A percentile compares a stretch with the other conserved stretches of the same genome.
phyloP scores from a whole-genome alignment of 768 basidiomycete species.

The Russula foetens region DNA sequence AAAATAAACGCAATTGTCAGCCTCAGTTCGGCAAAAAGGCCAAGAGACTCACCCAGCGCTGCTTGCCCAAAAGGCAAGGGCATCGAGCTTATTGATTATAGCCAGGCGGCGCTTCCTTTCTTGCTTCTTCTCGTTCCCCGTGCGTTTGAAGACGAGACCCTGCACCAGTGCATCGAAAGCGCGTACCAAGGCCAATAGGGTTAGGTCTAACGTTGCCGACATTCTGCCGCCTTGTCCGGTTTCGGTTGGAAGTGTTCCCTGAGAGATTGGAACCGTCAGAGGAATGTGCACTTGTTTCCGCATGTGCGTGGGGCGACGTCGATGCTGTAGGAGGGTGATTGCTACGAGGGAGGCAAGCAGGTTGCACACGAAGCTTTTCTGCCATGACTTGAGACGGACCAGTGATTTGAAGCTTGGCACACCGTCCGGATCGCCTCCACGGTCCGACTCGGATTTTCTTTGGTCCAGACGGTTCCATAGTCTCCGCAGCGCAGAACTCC shows the following conservation, averaged over 20 bases:
- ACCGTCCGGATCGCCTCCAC: neutral
- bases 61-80: slow-evolving; percentile 67
- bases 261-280: slow-evolving; percentile 18
- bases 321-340: slow-evolving; percentile 48
- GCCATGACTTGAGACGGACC: slow-evolving; percentile 27
- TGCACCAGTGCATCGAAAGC: slow-evolving; percentile 60
- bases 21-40: neutral
- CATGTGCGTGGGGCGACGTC: slow-evolving; percentile 29
- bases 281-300: slow-evolving; percentile 26
- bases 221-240: slow-evolving; percentile 7
- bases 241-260: neutral
- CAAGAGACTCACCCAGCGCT: slow-evolving; percentile 54
- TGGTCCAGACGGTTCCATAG: slow-evolving; percentile 32
- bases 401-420: neutral
- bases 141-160: slow-evolving; percentile 32
- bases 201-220: slow-evolving; percentile 62
- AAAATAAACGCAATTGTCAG: neutral
- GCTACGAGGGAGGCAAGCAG: slow-evolving; percentile 48
- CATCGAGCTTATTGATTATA: slow-evolving; percentile 48
- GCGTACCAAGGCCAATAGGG: slow-evolving; percentile 57
- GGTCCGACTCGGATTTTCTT: neutral
- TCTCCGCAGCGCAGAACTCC: slow-evolving; percentile 47
- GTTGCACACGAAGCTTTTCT: slow-evolving; percentile 54
- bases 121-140: slow-evolving; percentile 25
- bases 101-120: slow-evolving; percentile 27